Evolutionary conservation across 495 filamentous ascomycete species (phyloP), one percentile per base, ranked within the genome.

Genomic region (Pyrenopolyporus hunteri): DNA sequence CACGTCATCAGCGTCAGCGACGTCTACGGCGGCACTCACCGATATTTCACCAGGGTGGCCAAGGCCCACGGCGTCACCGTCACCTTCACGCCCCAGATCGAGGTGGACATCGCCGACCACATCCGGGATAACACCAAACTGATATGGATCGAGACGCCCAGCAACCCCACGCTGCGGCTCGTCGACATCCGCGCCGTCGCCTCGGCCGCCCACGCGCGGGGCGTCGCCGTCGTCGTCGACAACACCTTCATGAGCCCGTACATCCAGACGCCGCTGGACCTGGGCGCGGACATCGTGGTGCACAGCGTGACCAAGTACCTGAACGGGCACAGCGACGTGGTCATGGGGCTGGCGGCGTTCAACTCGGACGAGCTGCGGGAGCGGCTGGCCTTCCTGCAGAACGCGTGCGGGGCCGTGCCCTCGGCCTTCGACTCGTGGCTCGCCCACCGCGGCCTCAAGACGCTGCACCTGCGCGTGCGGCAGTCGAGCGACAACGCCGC

Each of bases 301-400:
- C 94, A 99, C 80, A 93, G 89, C 32, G 94, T 99, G n/a, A 99
- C 94, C 6, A 99, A 99, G 75, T 99, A 98, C 77, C 98, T 99
- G 74, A 99, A 99, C 71, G 94, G 94, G 5, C 94, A 99, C 76
- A 81, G 87, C 74, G 93, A 99, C 72, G 94, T 99, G n/a, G 82
- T 97, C 47, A 99, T 99, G 94, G 94, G 94, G 56, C 87, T 90
- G 26, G 91, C 91, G 14, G 94, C 94, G n/a, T 96, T 96, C 83
- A 98, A 94, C 79, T 88, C 88, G 4, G 84, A 91, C 9, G 80
- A 81, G 4, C 78, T 99, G 48, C 85, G 86, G 62, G 83, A 90
- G 57, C 84, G 89, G 22, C 85, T 98, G 25, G 74, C 83, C 22
- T 99, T 98, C 82, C 85, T 99, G 14, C 94, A 97, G 70, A 99